Conservation (phyloP, 768 basidiomycete genomes). For the Leccinum obscurum region DNA sequence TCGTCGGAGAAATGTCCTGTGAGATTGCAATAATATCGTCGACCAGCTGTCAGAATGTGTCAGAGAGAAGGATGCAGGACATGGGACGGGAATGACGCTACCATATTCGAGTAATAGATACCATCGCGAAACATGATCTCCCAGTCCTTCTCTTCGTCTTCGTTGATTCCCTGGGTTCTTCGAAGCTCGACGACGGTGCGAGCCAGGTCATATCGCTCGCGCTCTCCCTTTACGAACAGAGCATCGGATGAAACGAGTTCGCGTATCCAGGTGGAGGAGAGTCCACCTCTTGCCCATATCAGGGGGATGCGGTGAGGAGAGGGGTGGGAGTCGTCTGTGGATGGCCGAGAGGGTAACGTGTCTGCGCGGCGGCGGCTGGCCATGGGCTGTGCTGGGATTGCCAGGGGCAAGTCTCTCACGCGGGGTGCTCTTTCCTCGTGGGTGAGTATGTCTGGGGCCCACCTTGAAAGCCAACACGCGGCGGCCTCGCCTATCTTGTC, state of each 20-base stretch:
- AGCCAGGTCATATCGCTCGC: slow-evolving; percentile 79
- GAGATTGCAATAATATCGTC: slow-evolving; percentile 80
- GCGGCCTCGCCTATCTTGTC: slow-evolving; percentile 92
- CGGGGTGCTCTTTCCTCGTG: slow-evolving; percentile 49
- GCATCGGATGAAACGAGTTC: slow-evolving; percentile 76
- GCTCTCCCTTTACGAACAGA: slow-evolving; percentile 77
- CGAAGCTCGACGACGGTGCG: slow-evolving; percentile 74
- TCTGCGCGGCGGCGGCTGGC: slow-evolving; percentile 30
- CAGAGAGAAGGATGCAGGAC: slow-evolving; percentile 3
- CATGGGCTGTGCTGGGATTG: slow-evolving; percentile 18
- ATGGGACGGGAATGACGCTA: slow-evolving; percentile 30
- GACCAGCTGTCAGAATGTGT: slow-evolving; percentile 50
- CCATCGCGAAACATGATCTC: slow-evolving; percentile 67
- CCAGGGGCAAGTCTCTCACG: slow-evolving; percentile 15
- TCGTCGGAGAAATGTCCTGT: slow-evolving; percentile 71
- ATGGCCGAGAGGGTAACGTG: slow-evolving; percentile 29
- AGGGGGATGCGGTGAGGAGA: slow-evolving; percentile 38
- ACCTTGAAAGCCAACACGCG: slow-evolving; percentile 83
- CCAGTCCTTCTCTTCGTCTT: slow-evolving; percentile 72
- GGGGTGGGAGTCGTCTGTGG: slow-evolving; percentile 14
- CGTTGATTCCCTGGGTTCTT: slow-evolving; percentile 49
- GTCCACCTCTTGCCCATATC: slow-evolving; percentile 76
- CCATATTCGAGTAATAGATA: slow-evolving; percentile 89
- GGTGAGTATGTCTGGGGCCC: slow-evolving; percentile 78
- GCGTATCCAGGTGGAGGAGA: slow-evolving; percentile 71